Evolutionary conservation across 1,139 yeast species (phyloP).

Genomic region (Blastobotrys proliferans): DNA sequence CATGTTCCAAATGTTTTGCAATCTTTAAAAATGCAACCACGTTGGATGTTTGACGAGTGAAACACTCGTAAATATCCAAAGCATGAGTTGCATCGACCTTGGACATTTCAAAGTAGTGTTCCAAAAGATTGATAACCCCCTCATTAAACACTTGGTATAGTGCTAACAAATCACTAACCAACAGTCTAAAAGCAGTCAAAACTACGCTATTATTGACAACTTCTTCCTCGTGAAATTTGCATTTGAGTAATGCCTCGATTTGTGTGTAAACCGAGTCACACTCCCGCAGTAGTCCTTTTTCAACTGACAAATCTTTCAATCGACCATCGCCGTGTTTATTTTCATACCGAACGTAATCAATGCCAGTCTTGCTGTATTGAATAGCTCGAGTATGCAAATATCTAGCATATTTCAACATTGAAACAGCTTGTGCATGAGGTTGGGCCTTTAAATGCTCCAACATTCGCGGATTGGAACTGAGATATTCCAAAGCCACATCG

Average conservation of each 20-base stretch:
- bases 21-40: constrained; percentile 84
- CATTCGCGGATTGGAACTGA: constrained; percentile 56
- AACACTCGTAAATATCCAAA: constrained; percentile 72
- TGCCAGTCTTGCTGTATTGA: constrained; percentile 59
- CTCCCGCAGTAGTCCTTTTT: constrained; percentile 80
- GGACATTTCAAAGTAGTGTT: constrained; percentile 91
- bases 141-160: constrained; percentile 88
- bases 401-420: constrained; percentile 63
- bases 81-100: constrained; percentile 83
- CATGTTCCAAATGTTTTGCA: constrained; percentile 82
- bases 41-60: constrained; percentile 80
- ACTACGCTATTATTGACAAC: constrained; percentile 75
- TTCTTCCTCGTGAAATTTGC: constrained; percentile 67
- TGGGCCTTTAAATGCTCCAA: constrained; percentile 44
- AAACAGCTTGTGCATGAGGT: constrained; percentile 52
- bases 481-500: constrained; percentile 62
- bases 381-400: constrained; percentile 66
- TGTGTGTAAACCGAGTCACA: constrained; percentile 81
- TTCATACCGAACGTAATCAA: constrained; percentile 70
- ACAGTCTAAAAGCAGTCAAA: constrained; percentile 76
- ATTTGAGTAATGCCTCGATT: constrained; percentile 68
- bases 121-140: constrained; percentile 88
- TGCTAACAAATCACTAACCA: constrained; percentile 80
- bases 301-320: constrained; percentile 59
- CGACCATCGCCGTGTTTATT: constrained; percentile 47